A percentile compares a stretch with the other conserved stretches of the same genome.
Evolutionary conservation across 805 yeast species (phyloP).

Genomic region (Schwanniomyces sp.): DNA sequence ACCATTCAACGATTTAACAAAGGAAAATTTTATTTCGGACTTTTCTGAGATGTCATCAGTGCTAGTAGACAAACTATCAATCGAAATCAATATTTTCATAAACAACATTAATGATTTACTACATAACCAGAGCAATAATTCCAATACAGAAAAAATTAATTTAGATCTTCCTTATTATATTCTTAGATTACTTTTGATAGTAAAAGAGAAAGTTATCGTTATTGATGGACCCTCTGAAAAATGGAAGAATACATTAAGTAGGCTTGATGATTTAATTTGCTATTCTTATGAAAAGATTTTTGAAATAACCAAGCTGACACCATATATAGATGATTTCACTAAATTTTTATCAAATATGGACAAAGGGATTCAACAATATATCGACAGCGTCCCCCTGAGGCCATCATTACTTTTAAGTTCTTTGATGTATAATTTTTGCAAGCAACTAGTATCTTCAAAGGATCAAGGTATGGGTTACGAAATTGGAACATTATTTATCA

Average conservation of each 20-base stretch:
- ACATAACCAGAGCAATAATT: not conserved
- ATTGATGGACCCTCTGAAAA: not conserved
- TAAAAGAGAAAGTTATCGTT: conserved; percentile 1
- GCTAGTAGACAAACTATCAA: conserved; percentile 10
- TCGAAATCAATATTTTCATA: conserved; percentile 8
- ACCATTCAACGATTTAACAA: conserved; percentile 19
- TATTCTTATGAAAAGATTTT: not conserved
- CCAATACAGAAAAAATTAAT: not conserved
- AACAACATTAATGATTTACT: not conserved
- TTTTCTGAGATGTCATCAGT: conserved; percentile 10
- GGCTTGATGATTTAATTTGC: not conserved
- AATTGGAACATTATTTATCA: conserved; percentile 21
- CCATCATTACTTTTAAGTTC: conserved; percentile 18
- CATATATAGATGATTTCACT: not conserved
- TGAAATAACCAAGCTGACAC: not conserved
- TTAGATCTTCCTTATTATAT: conserved; percentile 10
- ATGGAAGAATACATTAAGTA: not conserved
- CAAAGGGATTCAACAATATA: not conserved
- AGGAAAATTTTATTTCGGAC: conserved; percentile 8
- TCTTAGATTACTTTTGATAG: not conserved
- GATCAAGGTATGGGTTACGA: not conserved
- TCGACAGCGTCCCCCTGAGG: conserved; percentile 3
- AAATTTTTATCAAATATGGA: not conserved
- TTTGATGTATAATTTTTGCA: conserved; percentile 17
- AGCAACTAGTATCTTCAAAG: conserved; percentile 9